Evolutionary conservation across 371 early-diverging fungal species (phyloP).

Genomic region (Mortierella sp.): DNA sequence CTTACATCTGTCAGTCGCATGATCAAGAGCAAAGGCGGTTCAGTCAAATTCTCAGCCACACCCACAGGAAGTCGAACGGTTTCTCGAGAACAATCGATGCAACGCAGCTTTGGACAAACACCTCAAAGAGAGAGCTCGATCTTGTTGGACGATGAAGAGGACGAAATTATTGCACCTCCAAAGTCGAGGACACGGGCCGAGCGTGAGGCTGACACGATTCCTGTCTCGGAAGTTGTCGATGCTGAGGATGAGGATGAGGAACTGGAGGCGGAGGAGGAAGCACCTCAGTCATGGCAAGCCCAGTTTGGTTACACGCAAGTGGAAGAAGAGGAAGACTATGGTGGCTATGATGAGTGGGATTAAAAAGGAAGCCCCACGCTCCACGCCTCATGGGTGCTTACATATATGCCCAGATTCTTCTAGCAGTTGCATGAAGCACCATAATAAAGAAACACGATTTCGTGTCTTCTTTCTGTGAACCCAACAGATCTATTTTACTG

Average conservation of each 20-base stretch:
- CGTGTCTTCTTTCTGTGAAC: no score
- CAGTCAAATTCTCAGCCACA: slow-evolving; percentile 32
- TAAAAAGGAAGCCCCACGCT: slow-evolving; percentile 6
- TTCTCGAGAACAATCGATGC: slow-evolving; percentile 61
- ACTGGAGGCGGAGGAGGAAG: slow-evolving; percentile 62
- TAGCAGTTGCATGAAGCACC: no score
- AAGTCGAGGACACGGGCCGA: slow-evolving; percentile 47
- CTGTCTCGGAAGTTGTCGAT: slow-evolving; percentile 34
- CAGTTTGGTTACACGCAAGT: slow-evolving; percentile 46
- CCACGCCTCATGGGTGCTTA: not conserved
- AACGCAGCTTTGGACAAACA: slow-evolving; percentile 27
- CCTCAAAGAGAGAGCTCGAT: slow-evolving; percentile 16
- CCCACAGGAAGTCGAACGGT: slow-evolving; percentile 55
- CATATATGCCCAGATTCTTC: no score
- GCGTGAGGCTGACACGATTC: slow-evolving; percentile 63
- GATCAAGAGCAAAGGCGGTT: slow-evolving; percentile 48
- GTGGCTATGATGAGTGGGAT: slow-evolving; percentile 57
- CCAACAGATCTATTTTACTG: no score
- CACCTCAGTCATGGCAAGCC: slow-evolving; percentile 53
- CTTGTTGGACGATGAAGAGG: slow-evolving; percentile 27
- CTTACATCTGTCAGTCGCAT: slow-evolving; percentile 44
- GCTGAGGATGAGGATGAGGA: slow-evolving; percentile 51
- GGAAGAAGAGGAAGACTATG: slow-evolving; percentile 55
- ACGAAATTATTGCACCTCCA: slow-evolving; percentile 55
- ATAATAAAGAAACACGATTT: no score